phyloP scores from a whole-genome alignment of 257 asterid genomes.

The Osmanthus fragrans region DNA sequence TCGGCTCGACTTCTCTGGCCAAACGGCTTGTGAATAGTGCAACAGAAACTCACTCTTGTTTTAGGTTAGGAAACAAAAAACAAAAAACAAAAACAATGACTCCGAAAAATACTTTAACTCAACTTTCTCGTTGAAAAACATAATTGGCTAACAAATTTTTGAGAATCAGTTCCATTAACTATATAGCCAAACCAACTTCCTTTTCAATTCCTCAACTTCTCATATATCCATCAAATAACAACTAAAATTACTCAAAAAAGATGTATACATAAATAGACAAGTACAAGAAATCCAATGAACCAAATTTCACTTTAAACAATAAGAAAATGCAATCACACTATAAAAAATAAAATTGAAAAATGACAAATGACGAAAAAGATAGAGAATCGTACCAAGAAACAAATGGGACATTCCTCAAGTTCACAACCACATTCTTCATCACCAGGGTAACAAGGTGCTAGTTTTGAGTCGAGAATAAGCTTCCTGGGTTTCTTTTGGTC shows the following conservation, averaged over 20 bases:
- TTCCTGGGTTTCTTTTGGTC: conserved; percentile 96
- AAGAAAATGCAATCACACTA: not conserved
- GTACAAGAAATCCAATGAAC: not conserved
- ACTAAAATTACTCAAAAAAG: not conserved
- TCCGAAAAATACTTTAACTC: not conserved
- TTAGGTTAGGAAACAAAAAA: no score
- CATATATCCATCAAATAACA: not conserved
- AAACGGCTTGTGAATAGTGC: no score
- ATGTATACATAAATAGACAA: not conserved
- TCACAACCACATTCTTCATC: conserved; percentile 79
- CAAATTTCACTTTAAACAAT: not conserved
- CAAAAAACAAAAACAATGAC: no score
- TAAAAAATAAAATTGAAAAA: not conserved
- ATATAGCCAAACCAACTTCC: not conserved
- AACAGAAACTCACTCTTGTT: no score
- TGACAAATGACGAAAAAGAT: not conserved
- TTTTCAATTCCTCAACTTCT: not conserved
- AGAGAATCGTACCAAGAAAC: conserved; percentile 82
- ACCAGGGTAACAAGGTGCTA: conserved; percentile 98
- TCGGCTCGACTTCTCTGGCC: no score
- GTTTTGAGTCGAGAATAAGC: conserved; percentile 88
- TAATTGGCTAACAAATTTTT: not conserved
- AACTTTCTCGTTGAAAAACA: conserved; percentile 6
- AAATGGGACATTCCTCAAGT: conserved; percentile 96
- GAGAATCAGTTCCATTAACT: not conserved